Evolutionary conservation across 2,329 filamentous ascomycete species (phyloP), one percentile per base, ranked within the genome.

Genomic region (Pyrenochaeta sp.): DNA sequence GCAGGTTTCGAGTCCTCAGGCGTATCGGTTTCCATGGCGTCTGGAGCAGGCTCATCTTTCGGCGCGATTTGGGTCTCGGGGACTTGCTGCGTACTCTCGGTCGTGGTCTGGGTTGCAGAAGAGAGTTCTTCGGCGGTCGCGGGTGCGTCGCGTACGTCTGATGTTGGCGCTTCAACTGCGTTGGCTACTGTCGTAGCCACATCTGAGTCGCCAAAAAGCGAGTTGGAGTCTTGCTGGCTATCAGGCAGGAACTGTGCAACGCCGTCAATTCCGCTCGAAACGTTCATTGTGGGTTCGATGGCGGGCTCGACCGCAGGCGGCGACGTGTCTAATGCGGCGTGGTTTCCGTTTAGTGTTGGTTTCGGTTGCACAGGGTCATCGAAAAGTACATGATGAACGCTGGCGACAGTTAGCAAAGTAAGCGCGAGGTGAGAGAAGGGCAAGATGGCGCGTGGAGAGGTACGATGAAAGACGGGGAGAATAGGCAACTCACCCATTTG

Each of bases 401-500:
- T 77, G 51, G 36, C 45, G 42, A 37, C 12, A 7, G 52, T 65
- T 56, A 73, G 56, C 56, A 61, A 37, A 39, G 18, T 33, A 30
- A 2, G 20, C 30, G 42, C 42, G 52, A 5, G 44, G 56, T 54
- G 40, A 61, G 54, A 54, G 58, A 39, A 46, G 49, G 42, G 33
- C 17, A 20, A 12, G 29, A 27, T 21, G 33, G 33, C 31, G 21
- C 3, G 35, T 20, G 29, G 37, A 51, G 44, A 23, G 39, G 58
- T 46, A 53, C 45, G 32, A 33, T 30, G 49, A 52, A 18, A 30
- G n/a, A 42, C 35, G 30, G 35, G 54, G 57, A 49, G 56, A 52
- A 66, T 67, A 61, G 71, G 69, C 37, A 49, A 84, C 85, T 83
- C 78, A 88, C 86, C 84, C 84, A 71, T 87, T 85, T 66, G 83